Conservation (phyloP, 306 rosid genomes). For the Cucumis hystrix region DNA sequence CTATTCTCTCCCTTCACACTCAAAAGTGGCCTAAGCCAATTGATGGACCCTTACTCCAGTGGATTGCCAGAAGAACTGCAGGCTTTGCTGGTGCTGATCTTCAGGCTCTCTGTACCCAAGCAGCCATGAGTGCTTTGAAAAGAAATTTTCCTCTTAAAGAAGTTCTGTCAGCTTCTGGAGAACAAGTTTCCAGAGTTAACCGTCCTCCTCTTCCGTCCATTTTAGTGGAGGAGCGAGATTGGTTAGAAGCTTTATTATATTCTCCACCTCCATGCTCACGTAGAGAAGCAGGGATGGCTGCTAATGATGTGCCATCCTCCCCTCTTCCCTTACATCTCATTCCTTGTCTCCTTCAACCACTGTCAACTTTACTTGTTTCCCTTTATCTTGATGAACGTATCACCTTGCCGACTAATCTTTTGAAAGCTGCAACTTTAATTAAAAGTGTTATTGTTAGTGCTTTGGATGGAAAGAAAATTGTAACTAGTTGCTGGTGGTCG, state of each 20-base stretch:
- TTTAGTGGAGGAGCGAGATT: slow-evolving; percentile 91
- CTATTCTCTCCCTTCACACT: slow-evolving; percentile 96
- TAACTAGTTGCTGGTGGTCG: slow-evolving; percentile 68
- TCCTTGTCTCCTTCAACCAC: slow-evolving; percentile 66
- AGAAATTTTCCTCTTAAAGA: slow-evolving; percentile 89
- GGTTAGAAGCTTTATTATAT: slow-evolving; percentile 72
- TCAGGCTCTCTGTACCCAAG: slow-evolving; percentile 98
- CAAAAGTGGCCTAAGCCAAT: slow-evolving; percentile 84
- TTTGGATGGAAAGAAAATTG: slow-evolving; percentile 44
- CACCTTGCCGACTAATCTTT: slow-evolving; percentile 55
- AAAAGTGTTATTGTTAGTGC: slow-evolving; percentile 53
- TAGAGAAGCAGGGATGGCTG: slow-evolving; percentile 94
- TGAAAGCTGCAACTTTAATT: slow-evolving; percentile 45
- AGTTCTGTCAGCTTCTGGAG: slow-evolving; percentile 56
- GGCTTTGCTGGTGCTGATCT: slow-evolving; percentile 99
- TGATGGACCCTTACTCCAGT: slow-evolving; percentile 62
- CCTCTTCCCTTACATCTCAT: slow-evolving; percentile 76
- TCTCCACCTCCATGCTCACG: slow-evolving; percentile 86
- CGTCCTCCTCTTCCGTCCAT: slow-evolving; percentile 65
- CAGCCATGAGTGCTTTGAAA: slow-evolving; percentile 78
- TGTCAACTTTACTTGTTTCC: slow-evolving; percentile 65
- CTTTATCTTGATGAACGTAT: slow-evolving; percentile 68
- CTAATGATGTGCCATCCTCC: slow-evolving; percentile 61
- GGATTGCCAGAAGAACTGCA: slow-evolving; percentile 71
- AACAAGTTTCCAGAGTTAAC: slow-evolving; percentile 30